Base-by-base conservation (phyloP, 202 grass and related monocot species). In the Saccharum hybrid region DNA sequence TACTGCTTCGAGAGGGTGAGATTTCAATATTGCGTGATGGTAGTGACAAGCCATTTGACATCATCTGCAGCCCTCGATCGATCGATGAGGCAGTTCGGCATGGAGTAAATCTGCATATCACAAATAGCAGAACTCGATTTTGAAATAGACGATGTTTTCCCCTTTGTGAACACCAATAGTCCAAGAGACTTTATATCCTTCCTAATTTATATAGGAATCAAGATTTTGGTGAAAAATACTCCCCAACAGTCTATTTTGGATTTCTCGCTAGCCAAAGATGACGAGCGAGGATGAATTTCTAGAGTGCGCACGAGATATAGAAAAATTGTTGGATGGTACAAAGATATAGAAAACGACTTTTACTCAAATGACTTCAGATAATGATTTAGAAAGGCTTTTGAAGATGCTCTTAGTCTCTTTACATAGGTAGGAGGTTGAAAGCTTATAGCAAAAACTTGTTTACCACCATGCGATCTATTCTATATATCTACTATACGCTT, bases 11-110 rank as follows among this genome's bases (percentile, higher is more conserved):
- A 11, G 88, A 94, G 40, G 92, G 86, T 30, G 76, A 89, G 83
- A 85, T 94, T 45, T 91, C 89, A 49, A 91, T 94, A 80, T 23
- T 91, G 39, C 75, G 31, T 21, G 88, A 91, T 48, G 85, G 69
- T 39, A 68, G 85, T 30, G 69, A 80, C 43, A 82, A 56, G 31
- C 91, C 88, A 38, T 82, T 84, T 37, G 83, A 81, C 60, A 31
- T 79, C 22, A 80, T 86, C 16, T 88, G 83, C 61, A 85, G 70
- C 77, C 79, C 82, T 48, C 61, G 37, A 36, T 45, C n/a, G n/a
- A n/a, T n/a, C 82, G 19, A 14, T 86, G 66, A 88, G 86, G 70
- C 82, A 86, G 68, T 88, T 88, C 5, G 38, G 77, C 30, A 63
- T 84, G 71, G 86, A 93, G n/a, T 90, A 76, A 94, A 76, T 63